phyloP scores from a whole-genome alignment of 2,329 filamentous ascomycete genomes.

The Fusarium oligoseptatum region DNA sequence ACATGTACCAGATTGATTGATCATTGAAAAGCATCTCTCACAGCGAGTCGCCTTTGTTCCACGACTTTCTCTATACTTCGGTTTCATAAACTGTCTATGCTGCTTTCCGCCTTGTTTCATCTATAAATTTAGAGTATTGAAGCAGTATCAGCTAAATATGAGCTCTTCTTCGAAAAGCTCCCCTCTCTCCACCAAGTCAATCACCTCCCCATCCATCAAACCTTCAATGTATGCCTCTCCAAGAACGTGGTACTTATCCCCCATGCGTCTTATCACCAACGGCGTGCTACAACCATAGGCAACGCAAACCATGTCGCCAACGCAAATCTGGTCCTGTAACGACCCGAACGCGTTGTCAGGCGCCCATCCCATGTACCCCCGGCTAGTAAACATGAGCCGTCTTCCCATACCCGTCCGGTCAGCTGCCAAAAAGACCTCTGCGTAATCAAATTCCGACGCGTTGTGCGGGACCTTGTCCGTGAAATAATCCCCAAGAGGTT shows the following conservation, averaged over 20 bases:
- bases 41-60: neutral
- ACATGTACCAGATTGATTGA: neutral
- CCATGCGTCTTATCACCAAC: slow-evolving; percentile 8
- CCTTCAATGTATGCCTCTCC: slow-evolving; percentile 30
- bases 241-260: slow-evolving; percentile 12
- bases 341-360: slow-evolving; percentile 20
- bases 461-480: slow-evolving; percentile 14
- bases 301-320: slow-evolving; percentile 15
- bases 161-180: slow-evolving; percentile 12
- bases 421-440: slow-evolving; percentile 17
- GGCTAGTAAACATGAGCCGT: slow-evolving; percentile 22
- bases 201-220: slow-evolving; percentile 23
- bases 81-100: neutral
- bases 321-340: slow-evolving; percentile 6
- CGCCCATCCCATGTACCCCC: slow-evolving; percentile 24
- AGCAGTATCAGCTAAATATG: neutral
- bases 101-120: neutral
- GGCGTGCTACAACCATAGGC: slow-evolving; percentile 27
- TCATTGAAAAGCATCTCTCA: neutral
- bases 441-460: slow-evolving; percentile 21
- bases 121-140: neutral
- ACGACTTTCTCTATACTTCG: neutral
- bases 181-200: slow-evolving; percentile 2
- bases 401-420: slow-evolving; percentile 17
- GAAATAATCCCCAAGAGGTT: slow-evolving; percentile 13